Evolutionary conservation across 1,284 basidiomycete species (phyloP).

Genomic region (Cerioporus squamosus): DNA sequence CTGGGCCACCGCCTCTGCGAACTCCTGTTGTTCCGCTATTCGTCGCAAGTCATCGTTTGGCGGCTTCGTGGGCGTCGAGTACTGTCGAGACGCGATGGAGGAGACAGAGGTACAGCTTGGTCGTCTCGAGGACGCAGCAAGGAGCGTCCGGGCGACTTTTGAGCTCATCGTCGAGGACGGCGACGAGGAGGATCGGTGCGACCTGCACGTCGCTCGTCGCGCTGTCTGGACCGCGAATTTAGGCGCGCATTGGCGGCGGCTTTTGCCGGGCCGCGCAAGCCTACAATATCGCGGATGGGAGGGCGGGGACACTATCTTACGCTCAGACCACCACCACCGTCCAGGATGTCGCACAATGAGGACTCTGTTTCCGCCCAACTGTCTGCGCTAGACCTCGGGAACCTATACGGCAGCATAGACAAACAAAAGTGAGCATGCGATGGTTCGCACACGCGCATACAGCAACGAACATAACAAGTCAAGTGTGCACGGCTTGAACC

Average conservation of each 20-base stretch:
- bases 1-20: conserved; percentile 9
- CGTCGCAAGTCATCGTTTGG: conserved; percentile 9
- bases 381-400: conserved; percentile 50
- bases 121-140: conserved; percentile 9
- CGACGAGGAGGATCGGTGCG: conserved; percentile 3
- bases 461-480: conserved; percentile 23
- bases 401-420: conserved; percentile 68
- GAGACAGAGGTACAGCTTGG: conserved; percentile 8
- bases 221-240: background rate
- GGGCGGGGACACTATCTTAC: background rate
- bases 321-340: background rate
- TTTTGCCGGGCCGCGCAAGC: conserved; percentile 1
- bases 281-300: background rate
- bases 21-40: conserved; percentile 15
- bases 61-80: conserved; percentile 13
- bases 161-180: conserved; percentile 13
- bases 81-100: conserved; percentile 4
- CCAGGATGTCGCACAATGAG: conserved; percentile 12
- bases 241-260: background rate
- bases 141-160: conserved; percentile 4
- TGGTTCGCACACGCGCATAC: conserved; percentile 11
- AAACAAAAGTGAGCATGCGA: conserved; percentile 65
- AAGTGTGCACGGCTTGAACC: conserved; percentile 81
- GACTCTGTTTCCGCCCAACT: conserved; percentile 24
- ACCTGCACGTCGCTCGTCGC: too few relatives aligned